phyloP scores from a whole-genome alignment of 2,329 filamentous ascomycete species.

The Thelonectria rubi region DNA sequence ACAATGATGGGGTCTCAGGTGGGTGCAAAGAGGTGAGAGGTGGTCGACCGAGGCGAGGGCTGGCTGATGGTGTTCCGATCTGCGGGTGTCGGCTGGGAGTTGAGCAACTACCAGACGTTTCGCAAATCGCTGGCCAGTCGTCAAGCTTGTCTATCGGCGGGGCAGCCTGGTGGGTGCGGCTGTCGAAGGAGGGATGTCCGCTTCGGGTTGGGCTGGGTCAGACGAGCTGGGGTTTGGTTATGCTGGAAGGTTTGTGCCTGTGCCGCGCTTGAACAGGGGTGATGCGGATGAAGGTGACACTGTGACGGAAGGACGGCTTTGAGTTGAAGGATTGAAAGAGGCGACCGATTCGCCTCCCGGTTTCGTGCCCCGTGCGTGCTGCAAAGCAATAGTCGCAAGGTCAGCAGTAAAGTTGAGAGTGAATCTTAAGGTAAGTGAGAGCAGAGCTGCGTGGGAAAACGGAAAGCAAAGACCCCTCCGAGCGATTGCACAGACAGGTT shows the following conservation, averaged over 20 bases:
- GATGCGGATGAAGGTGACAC: constrained; percentile 19
- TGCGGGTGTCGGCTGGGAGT: constrained; percentile 35
- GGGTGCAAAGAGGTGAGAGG: constrained; percentile 26
- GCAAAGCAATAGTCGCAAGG: not conserved
- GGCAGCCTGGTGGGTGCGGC: constrained; percentile 39
- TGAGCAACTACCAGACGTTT: constrained; percentile 22
- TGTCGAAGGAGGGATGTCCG: constrained; percentile 30
- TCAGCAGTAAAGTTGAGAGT: not conserved
- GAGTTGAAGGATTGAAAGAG: constrained; percentile 7
- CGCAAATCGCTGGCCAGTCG: constrained; percentile 30
- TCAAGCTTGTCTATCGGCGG: constrained; percentile 36
- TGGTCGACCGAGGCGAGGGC: constrained; percentile 28
- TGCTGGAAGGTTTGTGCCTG: constrained; percentile 28
- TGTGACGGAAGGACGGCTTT: constrained; percentile 7
- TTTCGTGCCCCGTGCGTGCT: constrained; percentile 12
- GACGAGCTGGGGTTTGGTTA: constrained; percentile 30
- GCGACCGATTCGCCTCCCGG: constrained; percentile 10
- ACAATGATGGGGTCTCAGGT: constrained; percentile 25
- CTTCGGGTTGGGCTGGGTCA: constrained; percentile 34
- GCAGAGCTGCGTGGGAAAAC: not conserved
- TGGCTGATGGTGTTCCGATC: constrained; percentile 30
- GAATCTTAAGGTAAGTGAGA: not conserved
- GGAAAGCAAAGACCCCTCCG: constrained; percentile 13
- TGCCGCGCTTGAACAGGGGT: constrained; percentile 23
- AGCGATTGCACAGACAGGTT: constrained; percentile 14